Evolutionary conservation across 768 basidiomycete genomes (phyloP), one percentile per base, ranked within the genome.

Genomic region (Tulasnella sp.): DNA sequence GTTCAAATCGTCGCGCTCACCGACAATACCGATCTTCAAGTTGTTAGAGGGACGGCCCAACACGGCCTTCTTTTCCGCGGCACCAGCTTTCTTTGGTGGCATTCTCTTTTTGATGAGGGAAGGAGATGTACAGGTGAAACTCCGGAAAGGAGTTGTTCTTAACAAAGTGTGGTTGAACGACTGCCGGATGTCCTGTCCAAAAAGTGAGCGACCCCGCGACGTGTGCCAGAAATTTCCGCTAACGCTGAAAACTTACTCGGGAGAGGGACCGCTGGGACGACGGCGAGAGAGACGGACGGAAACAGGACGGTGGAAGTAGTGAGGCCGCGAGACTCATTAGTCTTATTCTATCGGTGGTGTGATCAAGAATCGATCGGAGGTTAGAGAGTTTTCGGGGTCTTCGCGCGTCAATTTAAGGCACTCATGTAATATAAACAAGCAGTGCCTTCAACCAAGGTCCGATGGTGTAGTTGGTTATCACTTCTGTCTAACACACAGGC

Each of bases 21-120:
- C 96, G 87, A 98, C 97, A 88, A 97, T 97, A 82, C 97, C 97
- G 81, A 98, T 93, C 89, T 96, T 93, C 82, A 99, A 88, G 87
- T 99, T 99, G 86, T 99, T 99, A 79, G 92, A 87, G 40, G 97
- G 97, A 75, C 96, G 85, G 67, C 97, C 97, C 42, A 99, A 90
- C 22, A 96, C 85, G 34, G 86, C 84, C 84, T 94, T 97, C 86
- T 96, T 97, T 85, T 95, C 94, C 14, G 85, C 85, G 72, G 85
- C 85, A 73, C 90, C 90, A 31, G 29, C 58, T 84, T 97, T 96
- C 85, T 94, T 96, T 17, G 96, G 96, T 3, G 94, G 91, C 95
- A 97, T 97, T 82, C 84, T 93, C 31, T 69, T 71, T 36, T 79
- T 79, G 70, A 72, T 67, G 37, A 36, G 72, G 17, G 52, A 9